phyloP scores from a whole-genome alignment of 306 rosid genomes.

The Prunus padus region DNA sequence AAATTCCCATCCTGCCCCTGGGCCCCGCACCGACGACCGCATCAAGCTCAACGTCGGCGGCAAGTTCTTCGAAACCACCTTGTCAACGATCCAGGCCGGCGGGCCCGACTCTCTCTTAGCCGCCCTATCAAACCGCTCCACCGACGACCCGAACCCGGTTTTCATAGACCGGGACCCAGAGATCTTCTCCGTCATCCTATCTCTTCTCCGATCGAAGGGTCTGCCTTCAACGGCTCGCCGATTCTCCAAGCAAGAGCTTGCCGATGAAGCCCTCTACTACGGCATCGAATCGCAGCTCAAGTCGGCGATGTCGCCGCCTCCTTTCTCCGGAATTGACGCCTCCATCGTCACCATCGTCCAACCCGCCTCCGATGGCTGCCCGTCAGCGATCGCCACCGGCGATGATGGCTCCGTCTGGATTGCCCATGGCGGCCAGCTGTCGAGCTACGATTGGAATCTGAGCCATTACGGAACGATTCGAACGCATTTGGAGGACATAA shows the following conservation, averaged over 20 bases:
- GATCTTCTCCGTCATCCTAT: constrained; percentile 77
- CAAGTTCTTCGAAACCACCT: constrained; percentile 74
- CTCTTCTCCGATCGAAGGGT: constrained; percentile 71
- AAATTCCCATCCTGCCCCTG: constrained; percentile 27
- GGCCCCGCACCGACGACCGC: constrained; percentile 44
- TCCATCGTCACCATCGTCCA: constrained; percentile 44
- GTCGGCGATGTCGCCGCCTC: constrained; percentile 55
- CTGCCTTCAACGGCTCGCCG: constrained; percentile 62
- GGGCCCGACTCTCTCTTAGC: constrained; percentile 73
- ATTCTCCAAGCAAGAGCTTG: constrained; percentile 76
- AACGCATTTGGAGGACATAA: constrained; percentile 68
- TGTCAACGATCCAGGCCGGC: constrained; percentile 65
- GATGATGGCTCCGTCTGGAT: constrained; percentile 80
- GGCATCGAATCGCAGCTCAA: constrained; percentile 72
- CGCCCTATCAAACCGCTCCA: constrained; percentile 58
- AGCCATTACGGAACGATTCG: constrained; percentile 56
- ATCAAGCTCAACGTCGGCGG: constrained; percentile 92
- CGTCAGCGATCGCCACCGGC: constrained; percentile 57
- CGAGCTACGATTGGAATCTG: constrained; percentile 71
- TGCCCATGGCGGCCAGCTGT: constrained; percentile 83
- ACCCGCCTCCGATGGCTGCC: constrained; percentile 72
- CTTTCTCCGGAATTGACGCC: constrained; percentile 74
- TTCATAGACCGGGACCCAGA: constrained; percentile 95
- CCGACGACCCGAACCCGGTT: constrained; percentile 47
- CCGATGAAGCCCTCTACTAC: constrained; percentile 79